These are phyloP conservation scores for Mucor ambiguus DNA, from an alignment of 371 early-diverging fungal genomes.

Conservation along the genomic window DNA sequence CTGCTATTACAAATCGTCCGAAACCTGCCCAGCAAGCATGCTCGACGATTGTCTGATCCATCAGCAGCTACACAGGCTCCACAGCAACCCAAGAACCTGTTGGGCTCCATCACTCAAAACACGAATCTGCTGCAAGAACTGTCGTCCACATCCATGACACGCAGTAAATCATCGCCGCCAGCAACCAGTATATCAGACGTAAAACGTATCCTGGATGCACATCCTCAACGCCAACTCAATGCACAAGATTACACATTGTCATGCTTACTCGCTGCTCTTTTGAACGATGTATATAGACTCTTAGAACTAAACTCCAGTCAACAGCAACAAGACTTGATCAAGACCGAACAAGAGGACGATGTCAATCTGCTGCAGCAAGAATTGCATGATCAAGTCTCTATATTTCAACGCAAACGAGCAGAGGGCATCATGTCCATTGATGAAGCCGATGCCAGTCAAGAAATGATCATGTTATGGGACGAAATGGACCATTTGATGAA, in stretches of 20 bases:
- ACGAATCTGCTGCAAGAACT: conserved; percentile 25
- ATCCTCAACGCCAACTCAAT: conserved; percentile 9
- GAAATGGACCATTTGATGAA: conserved; percentile 46
- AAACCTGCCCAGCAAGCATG: conserved; percentile 12
- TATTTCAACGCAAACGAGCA: conserved; percentile 24
- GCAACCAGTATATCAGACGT: conserved; percentile 35
- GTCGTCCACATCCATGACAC: conserved; percentile 14
- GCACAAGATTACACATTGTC: conserved; percentile 42
- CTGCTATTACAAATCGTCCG: conserved; percentile 34
- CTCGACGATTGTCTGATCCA: conserved; percentile 33
- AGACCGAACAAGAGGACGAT: not conserved
- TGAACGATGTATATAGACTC: conserved; percentile 43
- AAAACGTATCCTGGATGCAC: conserved; percentile 29
- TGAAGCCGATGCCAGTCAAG: conserved; percentile 11
- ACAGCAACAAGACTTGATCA: not conserved
- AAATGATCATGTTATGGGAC: conserved; percentile 40
- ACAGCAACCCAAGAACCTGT: conserved; percentile 1
- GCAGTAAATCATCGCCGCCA: conserved; percentile 38
- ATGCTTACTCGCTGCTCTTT: conserved; percentile 45
- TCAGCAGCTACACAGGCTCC: not conserved
- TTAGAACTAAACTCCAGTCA: conserved; percentile 28
- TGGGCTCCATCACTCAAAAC: conserved; percentile 36
- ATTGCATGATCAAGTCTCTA: conserved; percentile 31
- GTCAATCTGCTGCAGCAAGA: conserved; percentile 23
- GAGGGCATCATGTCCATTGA: conserved; percentile 14